Evolutionary conservation across 1,139 yeast species (phyloP).

Genomic region (Protomyces arabidopsidicola): DNA sequence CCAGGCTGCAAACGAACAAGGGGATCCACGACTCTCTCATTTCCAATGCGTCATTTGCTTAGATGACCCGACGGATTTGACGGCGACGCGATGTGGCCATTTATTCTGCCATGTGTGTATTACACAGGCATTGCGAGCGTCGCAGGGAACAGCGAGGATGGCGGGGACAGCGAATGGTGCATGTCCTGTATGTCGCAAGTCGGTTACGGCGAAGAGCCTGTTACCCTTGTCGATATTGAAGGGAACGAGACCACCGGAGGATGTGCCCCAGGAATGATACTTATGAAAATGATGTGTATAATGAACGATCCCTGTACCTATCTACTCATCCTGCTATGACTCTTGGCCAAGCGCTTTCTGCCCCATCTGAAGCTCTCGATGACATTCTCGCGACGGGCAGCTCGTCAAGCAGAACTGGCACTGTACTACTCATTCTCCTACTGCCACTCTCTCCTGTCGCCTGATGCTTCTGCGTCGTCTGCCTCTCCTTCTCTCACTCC

Average conservation of each 20-base stretch:
- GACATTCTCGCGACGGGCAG: too few species aligned
- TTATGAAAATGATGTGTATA: too few species aligned
- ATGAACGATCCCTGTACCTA: too few species aligned
- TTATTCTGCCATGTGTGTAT: slow-evolving; percentile 21
- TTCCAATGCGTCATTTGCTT: slow-evolving; percentile 24
- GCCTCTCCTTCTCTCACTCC: background rate
- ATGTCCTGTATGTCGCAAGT: slow-evolving; percentile 22
- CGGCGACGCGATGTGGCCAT: slow-evolving; percentile 26
- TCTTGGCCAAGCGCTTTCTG: too few species aligned
- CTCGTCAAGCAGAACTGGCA: too few species aligned
- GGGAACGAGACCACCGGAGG: background rate
- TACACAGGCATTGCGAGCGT: background rate
- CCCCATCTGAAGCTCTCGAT: too few species aligned
- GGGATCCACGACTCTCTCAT: slow-evolving; percentile 18
- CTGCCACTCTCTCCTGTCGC: too few species aligned
- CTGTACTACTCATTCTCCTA: too few species aligned
- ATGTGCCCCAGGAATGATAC: too few species aligned
- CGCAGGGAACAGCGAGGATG: background rate
- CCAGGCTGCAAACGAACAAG: slow-evolving; percentile 7
- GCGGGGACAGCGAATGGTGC: slow-evolving; percentile 5
- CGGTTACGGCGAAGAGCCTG: slow-evolving; percentile 11
- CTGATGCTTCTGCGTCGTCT: background rate
- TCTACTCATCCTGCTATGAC: too few species aligned
- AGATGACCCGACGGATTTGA: slow-evolving; percentile 23
- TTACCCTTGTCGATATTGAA: slow-evolving; percentile 15